A percentile compares a stretch with the other conserved stretches of the same genome.
These are phyloP conservation scores for Batkoa obscura DNA, from an alignment of 371 early-diverging fungal genomes.

Conservation along the genomic window DNA sequence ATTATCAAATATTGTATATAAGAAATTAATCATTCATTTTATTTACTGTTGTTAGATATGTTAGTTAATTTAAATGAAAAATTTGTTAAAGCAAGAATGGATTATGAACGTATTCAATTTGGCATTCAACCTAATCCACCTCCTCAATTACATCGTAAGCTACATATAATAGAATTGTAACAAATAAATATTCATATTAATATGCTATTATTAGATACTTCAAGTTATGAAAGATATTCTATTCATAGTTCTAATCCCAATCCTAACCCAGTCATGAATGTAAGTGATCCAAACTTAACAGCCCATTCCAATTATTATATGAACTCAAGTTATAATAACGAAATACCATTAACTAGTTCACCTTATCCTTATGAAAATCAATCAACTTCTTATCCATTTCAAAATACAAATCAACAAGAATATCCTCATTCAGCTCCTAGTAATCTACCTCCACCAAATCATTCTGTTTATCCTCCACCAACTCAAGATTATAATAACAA, in stretches of 20 bases:
- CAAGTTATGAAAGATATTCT: not conserved
- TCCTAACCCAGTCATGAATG: no score
- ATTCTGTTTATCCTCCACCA: no score
- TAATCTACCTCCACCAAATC: no score
- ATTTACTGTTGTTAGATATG: not conserved
- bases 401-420: no score
- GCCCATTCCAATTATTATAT: no score
- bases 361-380: no score
- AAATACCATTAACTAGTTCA: no score
- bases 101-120: conserved; percentile 4
- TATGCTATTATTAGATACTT: not conserved
- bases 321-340: no score
- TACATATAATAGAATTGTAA: not conserved
- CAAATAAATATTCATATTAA: not conserved
- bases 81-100: not conserved
- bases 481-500: no score
- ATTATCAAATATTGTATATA: not conserved
- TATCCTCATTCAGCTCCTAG: no score
- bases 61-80: conserved; percentile 6
- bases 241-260: not conserved
- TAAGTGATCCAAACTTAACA: no score
- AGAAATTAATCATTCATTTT: not conserved
- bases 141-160: not conserved
- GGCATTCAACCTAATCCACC: not conserved
- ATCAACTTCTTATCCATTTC: no score